A percentile compares a stretch with the other conserved stretches of the same genome.
Evolutionary conservation across 441 rosid species (phyloP).

Genomic region (Theobroma grandiflorum): DNA sequence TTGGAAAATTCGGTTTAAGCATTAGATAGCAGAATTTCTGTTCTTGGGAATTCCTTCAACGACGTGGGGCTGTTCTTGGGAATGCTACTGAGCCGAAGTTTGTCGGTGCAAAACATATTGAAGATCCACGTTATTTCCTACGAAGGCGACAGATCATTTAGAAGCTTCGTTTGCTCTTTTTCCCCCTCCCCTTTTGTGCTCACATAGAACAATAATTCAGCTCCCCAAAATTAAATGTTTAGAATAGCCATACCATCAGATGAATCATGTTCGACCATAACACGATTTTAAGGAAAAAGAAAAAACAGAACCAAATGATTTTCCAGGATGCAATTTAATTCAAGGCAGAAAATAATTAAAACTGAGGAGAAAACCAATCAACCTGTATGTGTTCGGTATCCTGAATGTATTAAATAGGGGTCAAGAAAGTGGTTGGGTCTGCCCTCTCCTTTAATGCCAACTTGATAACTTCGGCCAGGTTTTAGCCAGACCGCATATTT

Average conservation of each 20-base stretch:
- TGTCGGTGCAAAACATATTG: slow-evolving; percentile 40
- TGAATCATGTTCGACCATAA: not conserved
- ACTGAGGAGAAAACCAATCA: not conserved
- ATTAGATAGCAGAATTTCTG: not conserved
- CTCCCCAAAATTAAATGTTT: not conserved
- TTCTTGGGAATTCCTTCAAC: not conserved
- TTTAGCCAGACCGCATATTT: slow-evolving; percentile 1
- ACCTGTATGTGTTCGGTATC: not conserved
- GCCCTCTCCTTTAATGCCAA: slow-evolving; percentile 12
- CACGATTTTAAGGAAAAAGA: not conserved
- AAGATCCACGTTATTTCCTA: slow-evolving; percentile 16
- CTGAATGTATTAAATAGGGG: slow-evolving; percentile 9
- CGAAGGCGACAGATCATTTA: not conserved
- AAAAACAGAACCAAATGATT: not conserved
- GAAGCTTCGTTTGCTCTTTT: slow-evolving; percentile 14
- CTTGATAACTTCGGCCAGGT: not conserved
- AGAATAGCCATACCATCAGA: not conserved
- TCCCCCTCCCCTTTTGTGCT: not conserved
- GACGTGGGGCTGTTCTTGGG: not conserved
- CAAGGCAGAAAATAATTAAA: not conserved
- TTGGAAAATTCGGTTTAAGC: not conserved
- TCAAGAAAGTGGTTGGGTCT: not conserved
- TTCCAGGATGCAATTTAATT: not conserved
- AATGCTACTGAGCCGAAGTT: slow-evolving; percentile 20
- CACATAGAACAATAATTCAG: not conserved